Conservation (phyloP, 805 yeast genomes). For the Candida boidinii region DNA sequence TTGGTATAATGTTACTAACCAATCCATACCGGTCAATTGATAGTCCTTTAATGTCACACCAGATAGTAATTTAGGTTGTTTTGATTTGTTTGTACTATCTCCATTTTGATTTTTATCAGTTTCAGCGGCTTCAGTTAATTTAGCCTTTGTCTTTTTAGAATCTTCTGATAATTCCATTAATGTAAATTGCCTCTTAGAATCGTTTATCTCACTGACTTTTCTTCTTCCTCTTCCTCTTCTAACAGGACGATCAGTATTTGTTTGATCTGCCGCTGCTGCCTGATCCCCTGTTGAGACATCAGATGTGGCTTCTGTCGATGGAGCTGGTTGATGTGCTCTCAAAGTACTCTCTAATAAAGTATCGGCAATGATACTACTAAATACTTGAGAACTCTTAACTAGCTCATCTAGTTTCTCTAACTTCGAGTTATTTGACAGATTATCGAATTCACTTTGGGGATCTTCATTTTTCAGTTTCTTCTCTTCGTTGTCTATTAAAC, state of each 20-base stretch:
- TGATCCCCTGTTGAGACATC: constrained; percentile 3
- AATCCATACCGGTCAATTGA: constrained; percentile 84
- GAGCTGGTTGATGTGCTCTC: constrained; percentile 3
- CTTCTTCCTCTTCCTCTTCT: constrained; percentile 16
- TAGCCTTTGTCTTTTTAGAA: constrained; percentile 15
- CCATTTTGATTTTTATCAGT: constrained; percentile 5
- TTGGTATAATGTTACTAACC: constrained; percentile 83
- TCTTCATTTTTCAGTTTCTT: constrained; percentile 13
- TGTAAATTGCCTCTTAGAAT: neutral
- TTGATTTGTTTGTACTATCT: neutral
- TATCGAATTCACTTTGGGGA: constrained; percentile 24
- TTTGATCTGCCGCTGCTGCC: constrained; percentile 6
- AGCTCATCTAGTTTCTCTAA: constrained; percentile 60
- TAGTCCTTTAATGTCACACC: constrained; percentile 69
- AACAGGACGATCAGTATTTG: constrained; percentile 14
- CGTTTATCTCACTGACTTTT: constrained; percentile 9
- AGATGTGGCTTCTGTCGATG: constrained; percentile 10
- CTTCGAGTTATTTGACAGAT: constrained; percentile 45
- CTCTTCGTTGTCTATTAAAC: constrained; percentile 17
- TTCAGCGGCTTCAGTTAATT: constrained; percentile 9
- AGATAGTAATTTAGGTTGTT: constrained; percentile 47
- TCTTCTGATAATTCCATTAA: constrained; percentile 7
- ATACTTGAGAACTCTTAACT: constrained; percentile 82
- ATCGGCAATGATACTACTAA: constrained; percentile 79
- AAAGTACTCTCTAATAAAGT: constrained; percentile 51